Base-by-base conservation (phyloP, 805 yeast genomes). In the Nakazawaea siamensis region DNA sequence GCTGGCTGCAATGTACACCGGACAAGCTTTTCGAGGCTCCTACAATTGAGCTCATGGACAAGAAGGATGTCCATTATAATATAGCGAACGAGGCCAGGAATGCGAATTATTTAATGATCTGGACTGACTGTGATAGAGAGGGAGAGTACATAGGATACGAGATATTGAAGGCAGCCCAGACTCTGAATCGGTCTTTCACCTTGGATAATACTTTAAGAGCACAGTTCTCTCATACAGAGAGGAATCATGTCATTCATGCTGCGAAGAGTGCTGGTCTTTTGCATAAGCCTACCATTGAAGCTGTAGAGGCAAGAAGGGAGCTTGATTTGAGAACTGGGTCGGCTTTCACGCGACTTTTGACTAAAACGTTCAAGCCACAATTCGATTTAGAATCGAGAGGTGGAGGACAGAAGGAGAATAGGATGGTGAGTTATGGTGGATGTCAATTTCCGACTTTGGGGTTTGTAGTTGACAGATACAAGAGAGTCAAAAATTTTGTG, bases 111-210 rank as follows among this genome's bases (percentile, higher is more conserved):
- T 58, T 92, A 36, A 84, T 86, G 83, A 85, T 92, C 6, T 92
- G 98, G 97, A 92, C 98, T 1, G 99, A 92, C 67, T 92, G 98
- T 58, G 97, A 88, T 66, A 65, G 97, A 24, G 97, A 88, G 53
- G 97, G 97, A 2, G 97, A 88, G 54, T 81, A 76, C 54, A 88
- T 88, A 38, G 97, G 97, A 0, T 75, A 68, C 60, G 95, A 88
- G 48, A 75, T 94, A 12, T 66, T 73, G 24, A 67, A 76, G 35
- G 79, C 77, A n/a, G 96, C 95, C 0, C 51, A 53, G 33, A 64
- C 63, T 42, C 61, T 57, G 1, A 80, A 81, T 49, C 46, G 57
- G 1, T 43, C 57, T 2, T 49, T 86, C 28, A 60, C 56, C 1
- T 47, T 70, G 14, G 66, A 62, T 9, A 64, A 67, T 21, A 63